Evolutionary conservation across 805 yeast species (phyloP).

Genomic region (Metschnikowia reukaufii): DNA sequence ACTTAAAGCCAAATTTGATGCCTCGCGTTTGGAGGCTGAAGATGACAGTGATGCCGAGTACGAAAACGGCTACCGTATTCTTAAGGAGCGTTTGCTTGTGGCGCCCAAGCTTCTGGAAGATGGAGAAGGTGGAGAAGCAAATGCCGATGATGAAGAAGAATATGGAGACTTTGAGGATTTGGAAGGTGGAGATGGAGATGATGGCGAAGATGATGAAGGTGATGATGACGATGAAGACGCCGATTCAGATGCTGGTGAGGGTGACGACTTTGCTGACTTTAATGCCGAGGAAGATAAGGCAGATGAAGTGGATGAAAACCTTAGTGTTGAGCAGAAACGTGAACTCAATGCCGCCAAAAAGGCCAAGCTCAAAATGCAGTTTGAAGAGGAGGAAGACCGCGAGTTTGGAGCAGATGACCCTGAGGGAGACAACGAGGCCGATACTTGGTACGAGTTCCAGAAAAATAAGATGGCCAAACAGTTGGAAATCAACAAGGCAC

Average conservation of each 20-base stretch:
- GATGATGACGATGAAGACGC: conserved; percentile 18
- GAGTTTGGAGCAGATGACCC: conserved; percentile 76
- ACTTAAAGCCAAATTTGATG: conserved; percentile 47
- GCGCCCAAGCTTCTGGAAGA: conserved; percentile 50
- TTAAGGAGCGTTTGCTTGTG: conserved; percentile 50
- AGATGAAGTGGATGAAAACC: conserved; percentile 41
- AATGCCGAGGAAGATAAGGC: conserved; percentile 52
- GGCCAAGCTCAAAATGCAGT: conserved; percentile 82
- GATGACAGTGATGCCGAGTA: conserved; percentile 36
- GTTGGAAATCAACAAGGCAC: conserved; percentile 86
- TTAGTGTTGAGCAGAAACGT: conserved; percentile 72
- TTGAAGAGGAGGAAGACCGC: conserved; percentile 74
- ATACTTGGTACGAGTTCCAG: conserved; percentile 97
- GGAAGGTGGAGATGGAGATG: conserved; percentile 30
- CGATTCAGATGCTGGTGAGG: not conserved
- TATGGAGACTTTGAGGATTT: conserved; percentile 44
- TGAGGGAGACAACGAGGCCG: conserved; percentile 70
- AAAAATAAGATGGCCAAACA: conserved; percentile 97
- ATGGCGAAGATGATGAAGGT: conserved; percentile 27
- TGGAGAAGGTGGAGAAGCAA: conserved; percentile 27
- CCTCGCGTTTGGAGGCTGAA: conserved; percentile 21
- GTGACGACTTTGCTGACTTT: conserved; percentile 53
- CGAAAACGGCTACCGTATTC: conserved; percentile 39
- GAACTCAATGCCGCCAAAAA: conserved; percentile 83
- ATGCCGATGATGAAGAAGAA: conserved; percentile 41